Evolutionary conservation across 2,329 filamentous ascomycete species (phyloP).

Genomic region (Neofusicoccum laricinum): DNA sequence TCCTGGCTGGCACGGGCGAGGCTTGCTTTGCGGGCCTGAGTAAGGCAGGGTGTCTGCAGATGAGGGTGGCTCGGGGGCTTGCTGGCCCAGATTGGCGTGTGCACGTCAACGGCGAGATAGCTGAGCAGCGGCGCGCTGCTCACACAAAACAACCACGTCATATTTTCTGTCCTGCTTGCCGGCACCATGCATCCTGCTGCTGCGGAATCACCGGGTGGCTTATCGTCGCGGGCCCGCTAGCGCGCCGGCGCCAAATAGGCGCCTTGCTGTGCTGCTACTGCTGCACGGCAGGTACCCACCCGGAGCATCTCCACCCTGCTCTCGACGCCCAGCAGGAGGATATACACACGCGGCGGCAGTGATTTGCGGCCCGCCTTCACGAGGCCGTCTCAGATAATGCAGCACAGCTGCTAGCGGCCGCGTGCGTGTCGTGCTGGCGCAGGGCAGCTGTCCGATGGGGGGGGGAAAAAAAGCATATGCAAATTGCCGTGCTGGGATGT

Average conservation of each 20-base stretch:
- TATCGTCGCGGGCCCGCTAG: background rate
- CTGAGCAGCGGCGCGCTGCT: background rate
- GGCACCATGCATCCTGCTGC: background rate
- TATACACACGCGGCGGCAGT: background rate
- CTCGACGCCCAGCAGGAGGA: background rate
- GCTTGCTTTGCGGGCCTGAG: background rate
- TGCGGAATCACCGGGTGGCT: constrained; percentile 5
- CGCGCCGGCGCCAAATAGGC: background rate
- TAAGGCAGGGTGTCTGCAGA: background rate
- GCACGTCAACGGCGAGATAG: background rate
- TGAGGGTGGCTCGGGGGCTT: background rate
- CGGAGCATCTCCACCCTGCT: background rate
- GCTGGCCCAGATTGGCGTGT: background rate
- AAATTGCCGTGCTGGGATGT: background rate
- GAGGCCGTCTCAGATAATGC: background rate
- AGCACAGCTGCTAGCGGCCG: background rate
- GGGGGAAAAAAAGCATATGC: background rate
- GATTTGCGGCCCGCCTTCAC: background rate
- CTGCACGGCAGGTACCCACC: background rate
- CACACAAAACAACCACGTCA: constrained; percentile 9
- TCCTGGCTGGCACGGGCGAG: background rate
- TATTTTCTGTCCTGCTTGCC: background rate
- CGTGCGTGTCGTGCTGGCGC: background rate
- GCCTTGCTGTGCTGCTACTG: background rate
- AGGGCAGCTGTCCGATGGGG: background rate